A percentile compares a stretch with the other conserved stretches of the same genome.
Conservation (phyloP, 495 filamentous ascomycete genomes). For the Penicillium paxilli region DNA sequence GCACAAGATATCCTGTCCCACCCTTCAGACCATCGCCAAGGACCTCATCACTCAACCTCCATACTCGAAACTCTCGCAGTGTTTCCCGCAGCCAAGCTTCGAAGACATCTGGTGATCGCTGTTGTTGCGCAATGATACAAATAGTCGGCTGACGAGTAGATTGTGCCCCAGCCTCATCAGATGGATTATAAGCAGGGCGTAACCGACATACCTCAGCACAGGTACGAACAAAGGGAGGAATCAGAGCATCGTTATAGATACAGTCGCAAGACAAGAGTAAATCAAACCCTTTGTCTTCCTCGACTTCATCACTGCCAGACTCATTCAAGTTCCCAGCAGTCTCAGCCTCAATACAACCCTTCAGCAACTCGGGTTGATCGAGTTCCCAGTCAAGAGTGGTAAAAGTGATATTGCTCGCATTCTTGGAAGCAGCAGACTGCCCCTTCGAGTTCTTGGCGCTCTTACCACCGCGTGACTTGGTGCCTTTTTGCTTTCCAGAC, state of each 20-base stretch:
- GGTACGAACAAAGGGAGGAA: slow-evolving; percentile 78
- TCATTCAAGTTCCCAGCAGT: background rate
- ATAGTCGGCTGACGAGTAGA: slow-evolving; percentile 47
- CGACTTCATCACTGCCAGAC: slow-evolving; percentile 10
- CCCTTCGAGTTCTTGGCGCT: slow-evolving; percentile 8
- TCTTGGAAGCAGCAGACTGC: slow-evolving; percentile 1
- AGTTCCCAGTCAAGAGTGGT: slow-evolving; percentile 47
- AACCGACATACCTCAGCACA: slow-evolving; percentile 77
- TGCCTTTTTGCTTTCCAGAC: slow-evolving; percentile 3
- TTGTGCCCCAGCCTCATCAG: slow-evolving; percentile 4
- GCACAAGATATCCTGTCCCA: slow-evolving; percentile 48
- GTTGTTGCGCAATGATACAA: slow-evolving; percentile 81
- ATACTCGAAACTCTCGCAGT: slow-evolving; percentile 63
- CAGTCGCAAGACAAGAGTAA: slow-evolving; percentile 81
- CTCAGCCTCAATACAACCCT: slow-evolving; percentile 23
- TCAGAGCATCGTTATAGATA: slow-evolving; percentile 84
- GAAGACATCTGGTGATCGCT: slow-evolving; percentile 81
- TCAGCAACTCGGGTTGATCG: slow-evolving; percentile 34
- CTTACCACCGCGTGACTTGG: slow-evolving; percentile 25
- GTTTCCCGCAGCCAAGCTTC: slow-evolving; percentile 77
- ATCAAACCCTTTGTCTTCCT: slow-evolving; percentile 47
- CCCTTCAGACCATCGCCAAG: slow-evolving; percentile 55
- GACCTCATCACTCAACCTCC: slow-evolving; percentile 69
- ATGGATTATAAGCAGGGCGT: slow-evolving; percentile 28
- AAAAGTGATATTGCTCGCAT: slow-evolving; percentile 38